Evolutionary conservation across 2,329 filamentous ascomycete species (phyloP).

Genomic region (Pseudovirgaria hyperparasitica): DNA sequence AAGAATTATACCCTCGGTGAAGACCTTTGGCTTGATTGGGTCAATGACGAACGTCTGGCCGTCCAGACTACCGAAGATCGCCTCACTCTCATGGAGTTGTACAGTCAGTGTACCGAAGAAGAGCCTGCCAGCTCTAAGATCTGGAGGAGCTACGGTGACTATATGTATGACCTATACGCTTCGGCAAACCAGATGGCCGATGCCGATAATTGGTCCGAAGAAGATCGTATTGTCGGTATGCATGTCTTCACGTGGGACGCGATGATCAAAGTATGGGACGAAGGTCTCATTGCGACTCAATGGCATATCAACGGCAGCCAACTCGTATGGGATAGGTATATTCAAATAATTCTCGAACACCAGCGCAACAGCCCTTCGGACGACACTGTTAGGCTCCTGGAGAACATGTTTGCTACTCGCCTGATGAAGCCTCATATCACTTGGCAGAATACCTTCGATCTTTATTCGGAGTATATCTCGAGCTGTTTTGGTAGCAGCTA

Average conservation of each 20-base stretch:
- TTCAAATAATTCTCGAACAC: conserved; percentile 57
- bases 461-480: conserved; percentile 62
- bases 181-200: conserved; percentile 45
- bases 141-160: conserved; percentile 70
- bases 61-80: conserved; percentile 52
- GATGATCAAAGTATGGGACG: conserved; percentile 56
- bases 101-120: conserved; percentile 54
- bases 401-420: conserved; percentile 56
- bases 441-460: conserved; percentile 63
- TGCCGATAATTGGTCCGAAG: conserved; percentile 40
- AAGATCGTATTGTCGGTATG: conserved; percentile 55
- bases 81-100: conserved; percentile 58
- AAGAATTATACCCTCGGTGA: conserved; percentile 59
- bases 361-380: conserved; percentile 41
- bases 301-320: conserved; percentile 68
- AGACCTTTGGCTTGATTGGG: conserved; percentile 63
- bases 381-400: conserved; percentile 50
- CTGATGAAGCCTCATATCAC: conserved; percentile 59
- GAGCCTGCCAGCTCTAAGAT: conserved; percentile 62
- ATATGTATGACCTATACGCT: conserved; percentile 58
- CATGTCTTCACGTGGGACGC: conserved; percentile 59
- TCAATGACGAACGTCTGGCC: conserved; percentile 56
- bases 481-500: conserved; percentile 58
- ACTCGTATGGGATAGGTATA: conserved; percentile 66
- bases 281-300: conserved; percentile 58